Evolutionary conservation across 768 basidiomycete genomes (phyloP), one percentile per base, ranked within the genome.

Genomic region (Boletus edulis): DNA sequence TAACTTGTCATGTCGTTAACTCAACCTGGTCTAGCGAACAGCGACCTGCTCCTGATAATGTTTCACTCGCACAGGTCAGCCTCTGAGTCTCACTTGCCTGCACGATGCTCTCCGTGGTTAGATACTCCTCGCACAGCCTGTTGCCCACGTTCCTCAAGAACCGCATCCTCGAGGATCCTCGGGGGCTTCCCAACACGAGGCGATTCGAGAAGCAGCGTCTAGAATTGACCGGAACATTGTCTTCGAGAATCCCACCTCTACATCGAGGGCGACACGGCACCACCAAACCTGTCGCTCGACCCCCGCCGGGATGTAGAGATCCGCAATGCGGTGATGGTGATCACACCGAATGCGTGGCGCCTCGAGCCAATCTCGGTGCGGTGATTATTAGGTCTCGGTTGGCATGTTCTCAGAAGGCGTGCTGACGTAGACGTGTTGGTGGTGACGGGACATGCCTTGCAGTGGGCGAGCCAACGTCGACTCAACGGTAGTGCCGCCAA

Each of bases 311-410:
- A 34, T 4, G 3, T 72, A 67, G 54, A 67, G 70, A 57, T 77
- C 11, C 64, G 65, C 17, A 52, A 60, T 22, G 61, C 60, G 7
- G 62, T 75, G 8, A 77, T 69, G 1, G 51, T 57, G 17, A 72
- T 81, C 54, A 71, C 79, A 13, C 78, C 79, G 48, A 76, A 73
- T 48, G 77, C 78, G 10, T 81, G 81, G 81, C 69, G 68, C 1
- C 14, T 39, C 8, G 17, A n/a, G 9, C 38, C 38, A n/a, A 11
- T 39, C 17, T 39, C n/a, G 14, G 17, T 39, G 38, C n/a, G 38
- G 11, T 9, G 17, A 39, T n/a, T 39, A 39, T 39, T 39, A 0
- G 38, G 38, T 35, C 11, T 35, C 34, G 11, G 34, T 35, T 11
- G 67, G n/a, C 20, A 64, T 71, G 55, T 63, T 71, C 24, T 37